Conservation (phyloP, 2,329 filamentous ascomycete genomes). For the Emergomyces africanus region DNA sequence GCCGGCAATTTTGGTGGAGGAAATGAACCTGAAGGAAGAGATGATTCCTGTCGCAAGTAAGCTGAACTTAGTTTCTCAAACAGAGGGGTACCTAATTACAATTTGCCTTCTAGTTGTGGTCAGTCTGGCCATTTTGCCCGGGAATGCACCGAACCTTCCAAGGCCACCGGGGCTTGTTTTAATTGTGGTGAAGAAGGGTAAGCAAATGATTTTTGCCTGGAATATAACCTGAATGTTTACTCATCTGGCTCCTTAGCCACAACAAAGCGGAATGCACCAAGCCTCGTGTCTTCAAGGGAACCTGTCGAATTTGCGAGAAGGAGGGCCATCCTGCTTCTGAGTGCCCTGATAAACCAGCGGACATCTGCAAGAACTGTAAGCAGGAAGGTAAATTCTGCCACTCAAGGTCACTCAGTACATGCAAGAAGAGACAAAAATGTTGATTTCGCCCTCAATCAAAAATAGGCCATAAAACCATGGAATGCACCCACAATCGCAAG, state of each 20-base stretch:
- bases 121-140: constrained; percentile 26
- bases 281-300: constrained; percentile 35
- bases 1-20: constrained; percentile 3
- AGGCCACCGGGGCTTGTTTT: constrained; percentile 29
- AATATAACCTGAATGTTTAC: not conserved
- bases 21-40: constrained; percentile 7
- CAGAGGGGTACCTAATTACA: not conserved
- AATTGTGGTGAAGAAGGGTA: constrained; percentile 35
- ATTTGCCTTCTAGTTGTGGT: constrained; percentile 18
- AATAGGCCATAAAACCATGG: constrained; percentile 31
- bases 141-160: constrained; percentile 32
- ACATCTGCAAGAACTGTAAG: constrained; percentile 36
- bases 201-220: constrained; percentile 1
- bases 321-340: constrained; percentile 34
- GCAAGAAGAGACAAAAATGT: not conserved
- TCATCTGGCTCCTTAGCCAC: constrained; percentile 20
- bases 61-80: constrained; percentile 8
- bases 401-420: not conserved
- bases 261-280: constrained; percentile 34
- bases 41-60: constrained; percentile 26
- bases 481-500: constrained; percentile 34
- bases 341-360: constrained; percentile 32
- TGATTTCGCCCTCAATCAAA: not conserved
- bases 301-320: constrained; percentile 34
- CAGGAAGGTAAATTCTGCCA: constrained; percentile 25